Percentiles rank a stretch among this genome's conserved stretches.
phyloP scores from a whole-genome alignment of 2,329 filamentous ascomycete species.

The Parafenestella ontariensis region DNA sequence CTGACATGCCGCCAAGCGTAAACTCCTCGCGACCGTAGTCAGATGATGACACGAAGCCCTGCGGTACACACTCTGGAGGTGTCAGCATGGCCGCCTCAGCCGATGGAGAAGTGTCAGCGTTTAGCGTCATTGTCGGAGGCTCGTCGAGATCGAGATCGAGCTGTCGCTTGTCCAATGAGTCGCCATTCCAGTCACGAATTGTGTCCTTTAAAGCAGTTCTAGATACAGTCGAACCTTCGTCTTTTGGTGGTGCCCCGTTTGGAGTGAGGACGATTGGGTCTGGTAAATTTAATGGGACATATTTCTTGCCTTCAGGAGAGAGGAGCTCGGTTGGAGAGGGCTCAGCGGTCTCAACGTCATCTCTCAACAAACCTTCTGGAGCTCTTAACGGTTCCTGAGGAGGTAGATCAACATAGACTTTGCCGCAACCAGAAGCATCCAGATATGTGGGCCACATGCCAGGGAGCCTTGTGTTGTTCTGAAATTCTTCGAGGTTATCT shows the following conservation, averaged over 20 bases:
- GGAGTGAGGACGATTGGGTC: constrained; percentile 33
- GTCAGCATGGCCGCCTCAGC: constrained; percentile 17
- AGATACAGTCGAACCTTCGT: constrained; percentile 14
- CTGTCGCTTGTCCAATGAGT: constrained; percentile 28
- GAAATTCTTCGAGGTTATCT: constrained; percentile 52
- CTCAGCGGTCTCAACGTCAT: constrained; percentile 4
- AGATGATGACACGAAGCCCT: constrained; percentile 63
- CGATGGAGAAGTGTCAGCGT: constrained; percentile 10
- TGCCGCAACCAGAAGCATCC: constrained; percentile 51
- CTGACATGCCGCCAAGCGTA: constrained; percentile 50
- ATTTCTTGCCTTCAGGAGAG: constrained; percentile 43
- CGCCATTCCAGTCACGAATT: constrained; percentile 33
- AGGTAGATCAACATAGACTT: constrained; percentile 30
- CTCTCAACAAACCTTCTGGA: constrained; percentile 12
- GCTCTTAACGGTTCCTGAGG: constrained; percentile 30
- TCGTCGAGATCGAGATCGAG: constrained; percentile 28
- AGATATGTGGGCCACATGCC: constrained; percentile 59
- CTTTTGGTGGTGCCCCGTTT: constrained; percentile 2
- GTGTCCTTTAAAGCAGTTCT: constrained; percentile 17
- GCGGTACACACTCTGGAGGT: constrained; percentile 47
- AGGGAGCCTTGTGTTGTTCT: constrained; percentile 54
- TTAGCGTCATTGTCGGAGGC: constrained; percentile 9
- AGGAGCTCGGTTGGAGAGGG: constrained; percentile 26
- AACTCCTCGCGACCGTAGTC: constrained; percentile 55
- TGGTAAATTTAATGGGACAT: constrained; percentile 39